Evolutionary conservation across 331 rosid genomes (phyloP), one percentile per base, ranked within the genome.

Genomic region (Pyracantha coccinea): DNA sequence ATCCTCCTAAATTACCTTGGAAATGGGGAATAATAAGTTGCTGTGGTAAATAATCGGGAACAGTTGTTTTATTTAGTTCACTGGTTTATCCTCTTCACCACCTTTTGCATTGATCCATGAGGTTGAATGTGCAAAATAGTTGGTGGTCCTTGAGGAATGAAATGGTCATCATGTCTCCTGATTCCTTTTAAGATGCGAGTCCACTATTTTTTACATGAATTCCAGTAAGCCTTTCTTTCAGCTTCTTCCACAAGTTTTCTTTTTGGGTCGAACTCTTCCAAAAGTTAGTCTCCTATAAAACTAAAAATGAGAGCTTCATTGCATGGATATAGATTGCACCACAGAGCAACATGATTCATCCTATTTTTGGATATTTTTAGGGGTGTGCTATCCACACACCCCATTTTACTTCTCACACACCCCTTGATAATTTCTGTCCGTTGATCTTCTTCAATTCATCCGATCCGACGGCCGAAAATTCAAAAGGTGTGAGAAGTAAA

Each of bases 121-220:
- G 29, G 23, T 14, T 31, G 23, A 29, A 25, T 20, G 23, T 16
- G 0, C 63, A 33, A 55, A 33, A 20, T 72, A 33, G 66, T 21
- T 72, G 5, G 54, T 20, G 28, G 65, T 54, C 41, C 75, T 57
- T 61, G 44, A 32, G 54, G 53, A 55, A 55, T 20, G 28, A 71
- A 31, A 12, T 21, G 25, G 23, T 71, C 31, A 33, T 33, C 63
- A 21, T 2, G 14, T 15, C 58, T 44, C 15, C 68, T 28, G 20
- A 7, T 54, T 13, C 28, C 27, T 32, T 71, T 16, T 16, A 50
- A 44, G 58, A 25, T 69, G 5, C 52, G 17, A 62, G 60, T 27
- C 54, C 12, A 21, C 11, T 25, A 69, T 78, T 67, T 72, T 78
- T 23, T 60, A 83, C 66, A 72, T 72, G 73, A 61, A 60, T 28